Evolutionary conservation across 1,284 basidiomycete genomes (phyloP).

Genomic region (Naganishia albida): DNA sequence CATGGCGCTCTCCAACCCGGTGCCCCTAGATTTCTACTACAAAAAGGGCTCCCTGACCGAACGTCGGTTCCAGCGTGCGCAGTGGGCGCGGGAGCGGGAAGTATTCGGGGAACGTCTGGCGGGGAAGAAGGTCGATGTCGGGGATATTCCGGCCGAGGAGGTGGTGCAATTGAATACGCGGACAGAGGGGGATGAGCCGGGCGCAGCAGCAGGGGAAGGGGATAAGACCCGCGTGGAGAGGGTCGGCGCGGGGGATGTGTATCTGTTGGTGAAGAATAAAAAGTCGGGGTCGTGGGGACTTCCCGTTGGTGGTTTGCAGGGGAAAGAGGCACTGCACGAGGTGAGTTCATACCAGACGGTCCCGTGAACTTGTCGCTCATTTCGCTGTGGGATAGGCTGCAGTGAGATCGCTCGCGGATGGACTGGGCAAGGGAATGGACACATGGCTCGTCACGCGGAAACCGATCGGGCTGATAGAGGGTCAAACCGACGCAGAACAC

Average conservation of each 20-base stretch:
- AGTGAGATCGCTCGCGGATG: slow-evolving; percentile 43
- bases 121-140: slow-evolving; percentile 63
- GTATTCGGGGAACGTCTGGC: slow-evolving; percentile 66
- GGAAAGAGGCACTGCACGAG: slow-evolving; percentile 46
- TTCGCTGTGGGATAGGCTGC: slow-evolving; percentile 39
- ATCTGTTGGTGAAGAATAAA: slow-evolving; percentile 69
- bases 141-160: slow-evolving; percentile 59
- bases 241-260: slow-evolving; percentile 79
- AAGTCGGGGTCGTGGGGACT: slow-evolving; percentile 73
- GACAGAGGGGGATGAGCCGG: slow-evolving; percentile 55
- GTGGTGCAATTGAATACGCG: slow-evolving; percentile 41
- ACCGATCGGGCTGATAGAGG: slow-evolving; percentile 47
- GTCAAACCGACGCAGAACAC: slow-evolving; percentile 39
- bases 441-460: slow-evolving; percentile 53
- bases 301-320: slow-evolving; percentile 55
- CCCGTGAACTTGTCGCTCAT: not conserved
- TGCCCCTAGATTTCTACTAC: slow-evolving; percentile 91
- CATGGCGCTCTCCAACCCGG: slow-evolving; percentile 83
- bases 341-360: slow-evolving; percentile 11
- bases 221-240: slow-evolving; percentile 71
- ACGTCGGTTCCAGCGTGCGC: slow-evolving; percentile 73
- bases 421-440: slow-evolving; percentile 47
- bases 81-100: slow-evolving; percentile 66
- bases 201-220: slow-evolving; percentile 64
- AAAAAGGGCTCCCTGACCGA: slow-evolving; percentile 86